phyloP scores from a whole-genome alignment of 805 yeast species.

The Barnettozyma vustinii region DNA sequence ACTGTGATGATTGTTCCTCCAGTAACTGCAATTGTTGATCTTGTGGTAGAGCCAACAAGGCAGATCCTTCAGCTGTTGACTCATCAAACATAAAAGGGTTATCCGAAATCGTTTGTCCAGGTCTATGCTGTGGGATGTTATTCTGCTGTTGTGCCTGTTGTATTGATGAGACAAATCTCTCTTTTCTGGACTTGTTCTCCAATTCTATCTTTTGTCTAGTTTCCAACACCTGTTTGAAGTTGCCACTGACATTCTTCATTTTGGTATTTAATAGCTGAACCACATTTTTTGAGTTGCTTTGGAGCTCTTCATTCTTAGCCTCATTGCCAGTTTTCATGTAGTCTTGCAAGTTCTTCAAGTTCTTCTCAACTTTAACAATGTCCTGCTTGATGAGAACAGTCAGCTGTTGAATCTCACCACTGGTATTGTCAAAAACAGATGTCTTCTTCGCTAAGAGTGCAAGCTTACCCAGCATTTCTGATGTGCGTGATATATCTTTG shows the following conservation, averaged over 20 bases:
- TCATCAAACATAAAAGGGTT: constrained; percentile 34
- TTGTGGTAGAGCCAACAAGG: constrained; percentile 70
- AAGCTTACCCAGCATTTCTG: constrained; percentile 71
- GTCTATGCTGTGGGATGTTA: constrained; percentile 7
- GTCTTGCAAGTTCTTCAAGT: constrained; percentile 55
- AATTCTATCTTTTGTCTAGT: constrained; percentile 80
- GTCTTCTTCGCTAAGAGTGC: constrained; percentile 83
- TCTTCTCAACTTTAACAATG: constrained; percentile 72
- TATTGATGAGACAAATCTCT: constrained; percentile 60
- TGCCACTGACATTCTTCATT: constrained; percentile 88
- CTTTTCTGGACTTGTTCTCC: constrained; percentile 74
- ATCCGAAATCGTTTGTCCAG: constrained; percentile 21
- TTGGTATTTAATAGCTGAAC: constrained; percentile 82
- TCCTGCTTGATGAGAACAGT: constrained; percentile 79
- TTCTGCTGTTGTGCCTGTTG: constrained; percentile 18
- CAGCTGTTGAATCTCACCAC: constrained; percentile 87
- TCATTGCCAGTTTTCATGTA: constrained; percentile 37
- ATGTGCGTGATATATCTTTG: constrained; percentile 80
- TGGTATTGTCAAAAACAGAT: constrained; percentile 89
- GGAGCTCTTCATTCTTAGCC: constrained; percentile 46
- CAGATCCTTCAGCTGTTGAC: constrained; percentile 14
- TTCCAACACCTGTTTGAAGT: constrained; percentile 85
- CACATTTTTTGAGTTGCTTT: constrained; percentile 77
- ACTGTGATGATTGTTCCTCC: constrained; percentile 75
- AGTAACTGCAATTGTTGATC: constrained; percentile 75